Base-by-base conservation (phyloP, 345 rosid species). In the Diplotaxis tenuifolia region DNA sequence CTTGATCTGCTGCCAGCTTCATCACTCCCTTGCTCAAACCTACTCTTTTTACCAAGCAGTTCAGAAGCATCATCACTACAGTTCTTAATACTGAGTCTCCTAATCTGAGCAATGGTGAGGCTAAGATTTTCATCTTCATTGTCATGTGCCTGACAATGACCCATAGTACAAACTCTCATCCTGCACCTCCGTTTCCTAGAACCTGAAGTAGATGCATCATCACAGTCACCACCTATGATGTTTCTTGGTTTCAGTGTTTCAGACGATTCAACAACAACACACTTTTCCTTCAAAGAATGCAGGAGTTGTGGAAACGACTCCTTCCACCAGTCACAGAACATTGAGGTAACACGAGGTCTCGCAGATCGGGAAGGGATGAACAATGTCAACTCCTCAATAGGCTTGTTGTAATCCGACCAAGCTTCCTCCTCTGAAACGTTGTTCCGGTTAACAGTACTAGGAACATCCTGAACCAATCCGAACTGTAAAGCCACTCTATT, bases 241-340 rank as follows among this genome's bases (percentile, higher is more conserved):
- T 28, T 63, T 53, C 57, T 12, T 73, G 65, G 2, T 42, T 42
- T 42, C n/a, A n/a, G n/a, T n/a, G n/a, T n/a, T n/a, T n/a, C n/a
- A n/a, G n/a, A n/a, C n/a, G n/a, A n/a, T 2, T 6, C 42, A 9
- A 36, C 42, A 36, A 10, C n/a, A n/a, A n/a, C 42, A 36, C 47
- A 4, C 15, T 38, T 38, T 12, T 12, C 47, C n/a, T 38, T 38
- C 50, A 42, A n/a, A 1, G 16, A 5, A 42, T 4, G 7, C 7
- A 14, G 50, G 50, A 40, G 6, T 40, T 12, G 16, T 11, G 47
- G 47, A 40, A 3, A 40, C 15, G 6, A 40, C 12, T 6, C 34
- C 20, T 47, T 82, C 89, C 90, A 79, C 92, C 92, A 87, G 9
- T 79, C 59, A 23, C 66, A 60, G 75, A 84, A 83, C 5, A 15